These are phyloP conservation scores for Termitomyces sp. DNA, from an alignment of 768 basidiomycete genomes.

Conservation along the genomic window DNA sequence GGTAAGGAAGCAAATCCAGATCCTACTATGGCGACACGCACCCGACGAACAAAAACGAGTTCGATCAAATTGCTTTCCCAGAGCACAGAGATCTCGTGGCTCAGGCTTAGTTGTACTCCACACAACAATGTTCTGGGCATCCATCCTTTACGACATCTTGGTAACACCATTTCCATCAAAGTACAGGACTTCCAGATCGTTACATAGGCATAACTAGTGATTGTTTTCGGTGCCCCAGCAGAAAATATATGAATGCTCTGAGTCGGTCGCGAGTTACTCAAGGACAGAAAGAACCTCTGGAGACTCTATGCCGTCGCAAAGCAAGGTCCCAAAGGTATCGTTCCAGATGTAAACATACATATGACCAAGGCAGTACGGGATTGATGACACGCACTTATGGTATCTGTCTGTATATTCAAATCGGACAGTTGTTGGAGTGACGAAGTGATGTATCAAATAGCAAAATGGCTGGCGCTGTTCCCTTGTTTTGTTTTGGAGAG, in stretches of 20 bases:
- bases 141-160: conserved; percentile 24
- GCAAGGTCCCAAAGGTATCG: conserved; percentile 17
- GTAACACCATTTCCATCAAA: conserved; percentile 49
- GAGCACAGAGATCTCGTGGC: not conserved
- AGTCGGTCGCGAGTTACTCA: conserved; percentile 35
- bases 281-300: conserved; percentile 21
- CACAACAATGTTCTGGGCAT: no score
- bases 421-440: no score
- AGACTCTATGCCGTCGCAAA: no score
- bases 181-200: conserved; percentile 37
- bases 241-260: conserved; percentile 38
- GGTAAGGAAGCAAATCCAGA: not conserved
- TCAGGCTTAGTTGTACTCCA: not conserved
- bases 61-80: not conserved
- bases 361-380: no score
- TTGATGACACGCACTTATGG: no score
- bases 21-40: not conserved
- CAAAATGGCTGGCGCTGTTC: not conserved
- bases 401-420: no score
- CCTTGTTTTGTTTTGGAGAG: not conserved
- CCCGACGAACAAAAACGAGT: no score
- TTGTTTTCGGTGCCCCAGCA: conserved; percentile 25
- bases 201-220: not conserved
- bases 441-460: not conserved
- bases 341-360: not conserved